Evolutionary conservation across 2,329 filamentous ascomycete genomes (phyloP).

Genomic region (Shiraia bambusicola): DNA sequence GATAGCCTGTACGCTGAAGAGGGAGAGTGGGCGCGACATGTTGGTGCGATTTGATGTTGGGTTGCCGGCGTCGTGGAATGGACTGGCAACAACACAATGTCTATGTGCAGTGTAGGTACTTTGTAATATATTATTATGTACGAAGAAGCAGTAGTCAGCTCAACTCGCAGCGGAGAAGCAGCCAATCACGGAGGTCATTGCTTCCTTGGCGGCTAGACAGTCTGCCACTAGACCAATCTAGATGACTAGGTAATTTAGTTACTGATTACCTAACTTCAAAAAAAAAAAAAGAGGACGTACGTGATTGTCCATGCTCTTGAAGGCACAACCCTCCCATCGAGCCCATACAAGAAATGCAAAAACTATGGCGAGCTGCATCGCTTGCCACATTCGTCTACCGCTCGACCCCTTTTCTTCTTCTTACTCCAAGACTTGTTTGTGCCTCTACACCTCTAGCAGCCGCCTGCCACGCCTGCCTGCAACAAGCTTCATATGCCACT

Average conservation of each 20-base stretch:
- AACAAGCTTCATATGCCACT: background rate
- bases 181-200: slow-evolving; percentile 28
- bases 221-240: background rate
- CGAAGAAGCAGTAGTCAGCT: no score
- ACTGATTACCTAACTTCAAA: no score
- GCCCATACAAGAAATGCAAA: slow-evolving; percentile 25
- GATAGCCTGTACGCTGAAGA: slow-evolving; percentile 57
- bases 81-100: slow-evolving; percentile 7
- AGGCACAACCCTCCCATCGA: no score
- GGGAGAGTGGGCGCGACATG: slow-evolving; percentile 57
- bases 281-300: no score
- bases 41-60: slow-evolving; percentile 7
- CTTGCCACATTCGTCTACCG: slow-evolving; percentile 38
- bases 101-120: slow-evolving; percentile 9
- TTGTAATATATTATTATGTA: no score
- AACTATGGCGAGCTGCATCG: slow-evolving; percentile 21
- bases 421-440: slow-evolving; percentile 35
- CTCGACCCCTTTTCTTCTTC: slow-evolving; percentile 41
- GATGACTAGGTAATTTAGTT: background rate
- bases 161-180: slow-evolving; percentile 27
- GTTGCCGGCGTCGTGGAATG: slow-evolving; percentile 5
- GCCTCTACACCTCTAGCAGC: slow-evolving; percentile 11
- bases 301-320: no score
- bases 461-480: slow-evolving; percentile 1
- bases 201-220: slow-evolving; percentile 11